phyloP scores from a whole-genome alignment of 1,284 basidiomycete genomes.

The Psilocybe mexicana region DNA sequence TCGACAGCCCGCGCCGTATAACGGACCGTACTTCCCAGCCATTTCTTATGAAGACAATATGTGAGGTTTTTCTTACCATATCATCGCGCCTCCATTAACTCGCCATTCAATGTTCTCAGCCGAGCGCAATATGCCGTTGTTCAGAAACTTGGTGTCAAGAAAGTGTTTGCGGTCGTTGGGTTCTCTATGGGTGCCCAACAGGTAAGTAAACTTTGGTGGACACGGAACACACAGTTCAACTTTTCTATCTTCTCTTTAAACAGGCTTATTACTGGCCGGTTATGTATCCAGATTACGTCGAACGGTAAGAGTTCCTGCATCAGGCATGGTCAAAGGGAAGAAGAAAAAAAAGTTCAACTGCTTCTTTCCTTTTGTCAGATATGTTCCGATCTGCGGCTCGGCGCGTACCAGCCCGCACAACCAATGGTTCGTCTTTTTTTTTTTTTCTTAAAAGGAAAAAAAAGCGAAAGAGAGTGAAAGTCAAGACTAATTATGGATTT shows the following conservation, averaged over 20 bases:
- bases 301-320: slow-evolving; percentile 48
- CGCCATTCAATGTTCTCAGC: slow-evolving; percentile 27
- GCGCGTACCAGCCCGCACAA: slow-evolving; percentile 63
- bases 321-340: background rate
- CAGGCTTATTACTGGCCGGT: slow-evolving; percentile 64
- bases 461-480: background rate
- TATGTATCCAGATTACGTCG: slow-evolving; percentile 59
- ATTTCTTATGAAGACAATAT: slow-evolving; percentile 61
- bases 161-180: slow-evolving; percentile 52
- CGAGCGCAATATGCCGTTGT: slow-evolving; percentile 59
- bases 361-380: slow-evolving; percentile 33
- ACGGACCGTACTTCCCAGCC: slow-evolving; percentile 48
- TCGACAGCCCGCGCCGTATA: slow-evolving; percentile 45
- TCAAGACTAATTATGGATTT: background rate
- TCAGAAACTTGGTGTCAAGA: slow-evolving; percentile 46
- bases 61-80: slow-evolving; percentile 31
- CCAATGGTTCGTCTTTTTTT: slow-evolving; percentile 52
- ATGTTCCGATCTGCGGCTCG: slow-evolving; percentile 55
- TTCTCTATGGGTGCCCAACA: slow-evolving; percentile 69
- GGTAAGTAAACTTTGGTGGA: slow-evolving; percentile 31
- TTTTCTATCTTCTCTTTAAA: too few species aligned
- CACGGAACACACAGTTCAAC: too few species aligned
- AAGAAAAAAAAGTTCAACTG: background rate
- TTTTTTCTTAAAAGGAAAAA: too few species aligned
- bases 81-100: too few species aligned